phyloP scores from a whole-genome alignment of 1,284 basidiomycete species.

The Apiotrichum sp. region DNA sequence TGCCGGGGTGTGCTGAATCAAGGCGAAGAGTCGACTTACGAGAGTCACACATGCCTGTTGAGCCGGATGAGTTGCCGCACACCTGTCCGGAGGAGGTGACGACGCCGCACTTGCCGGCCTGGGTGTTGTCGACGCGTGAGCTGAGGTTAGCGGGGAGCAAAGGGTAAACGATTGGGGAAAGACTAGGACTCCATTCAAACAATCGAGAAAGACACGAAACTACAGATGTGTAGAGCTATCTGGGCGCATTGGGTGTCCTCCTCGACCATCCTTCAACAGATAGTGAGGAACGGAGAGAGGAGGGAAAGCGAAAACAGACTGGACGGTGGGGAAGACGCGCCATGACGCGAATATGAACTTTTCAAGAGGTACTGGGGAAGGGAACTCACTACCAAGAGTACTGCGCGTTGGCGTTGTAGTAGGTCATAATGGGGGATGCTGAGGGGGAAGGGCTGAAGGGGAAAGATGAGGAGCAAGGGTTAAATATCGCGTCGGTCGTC shows the following conservation, averaged over 20 bases:
- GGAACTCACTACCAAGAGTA: not conserved
- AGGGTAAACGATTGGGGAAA: not conserved
- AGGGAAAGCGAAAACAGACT: too few species aligned
- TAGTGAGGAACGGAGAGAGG: too few species aligned
- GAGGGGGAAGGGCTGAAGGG: too few species aligned
- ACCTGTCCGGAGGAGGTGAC: not conserved
- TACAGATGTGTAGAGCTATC: too few species aligned
- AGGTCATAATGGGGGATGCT: not conserved
- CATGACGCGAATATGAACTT: not conserved
- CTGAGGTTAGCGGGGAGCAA: not conserved
- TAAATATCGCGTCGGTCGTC: too few species aligned
- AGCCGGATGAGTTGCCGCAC: not conserved
- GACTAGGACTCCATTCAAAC: too few species aligned
- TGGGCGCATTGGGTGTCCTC: too few species aligned
- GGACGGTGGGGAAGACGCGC: not conserved
- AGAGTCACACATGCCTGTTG: slow-evolving; percentile 1
- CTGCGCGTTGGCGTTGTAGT: not conserved
- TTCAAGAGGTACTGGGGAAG: not conserved
- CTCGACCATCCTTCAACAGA: too few species aligned
- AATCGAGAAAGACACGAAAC: too few species aligned
- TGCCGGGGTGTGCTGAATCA: too few species aligned
- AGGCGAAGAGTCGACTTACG: slow-evolving; percentile 2
- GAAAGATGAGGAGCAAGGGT: too few species aligned
- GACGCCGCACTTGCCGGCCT: slow-evolving; percentile 2
- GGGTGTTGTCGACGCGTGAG: not conserved